phyloP scores from a whole-genome alignment of 345 rosid genomes.

The Populus euphratica region DNA sequence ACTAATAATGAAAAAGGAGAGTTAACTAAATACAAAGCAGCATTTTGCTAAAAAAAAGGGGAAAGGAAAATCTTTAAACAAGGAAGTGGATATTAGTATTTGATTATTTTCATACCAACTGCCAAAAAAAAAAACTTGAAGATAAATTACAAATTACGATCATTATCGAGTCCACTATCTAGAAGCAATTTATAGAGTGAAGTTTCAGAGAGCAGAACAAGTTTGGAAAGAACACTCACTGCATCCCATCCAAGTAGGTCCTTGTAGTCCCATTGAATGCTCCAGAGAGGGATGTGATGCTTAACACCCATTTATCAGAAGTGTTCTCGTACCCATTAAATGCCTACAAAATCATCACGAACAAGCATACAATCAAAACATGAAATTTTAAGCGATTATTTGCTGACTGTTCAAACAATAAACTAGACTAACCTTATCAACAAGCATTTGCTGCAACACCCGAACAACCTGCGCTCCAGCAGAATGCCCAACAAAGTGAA shows the following conservation, averaged over 20 bases:
- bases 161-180: too few species aligned
- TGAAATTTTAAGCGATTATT: neutral
- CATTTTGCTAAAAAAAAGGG: neutral
- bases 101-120: neutral
- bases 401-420: neutral
- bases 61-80: neutral
- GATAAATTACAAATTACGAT: too few species aligned
- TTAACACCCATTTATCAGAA: conserved; percentile 86
- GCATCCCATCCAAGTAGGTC: conserved; percentile 87
- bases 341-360: conserved; percentile 42
- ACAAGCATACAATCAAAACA: conserved; percentile 11
- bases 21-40: neutral
- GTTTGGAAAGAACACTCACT: conserved; percentile 53
- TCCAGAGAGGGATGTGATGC: conserved; percentile 88
- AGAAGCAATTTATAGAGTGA: neutral
- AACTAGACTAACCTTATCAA: conserved; percentile 62
- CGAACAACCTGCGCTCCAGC: conserved; percentile 99
- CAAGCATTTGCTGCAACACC: conserved; percentile 97
- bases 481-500: conserved; percentile 96
- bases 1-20: neutral
- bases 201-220: neutral
- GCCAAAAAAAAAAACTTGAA: too few species aligned
- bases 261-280: conserved; percentile 97
- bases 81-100: neutral
- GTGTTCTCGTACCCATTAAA: conserved; percentile 75